Conservation (phyloP, 2,329 filamentous ascomycete genomes). For the Stagonosporopsis tanaceti region DNA sequence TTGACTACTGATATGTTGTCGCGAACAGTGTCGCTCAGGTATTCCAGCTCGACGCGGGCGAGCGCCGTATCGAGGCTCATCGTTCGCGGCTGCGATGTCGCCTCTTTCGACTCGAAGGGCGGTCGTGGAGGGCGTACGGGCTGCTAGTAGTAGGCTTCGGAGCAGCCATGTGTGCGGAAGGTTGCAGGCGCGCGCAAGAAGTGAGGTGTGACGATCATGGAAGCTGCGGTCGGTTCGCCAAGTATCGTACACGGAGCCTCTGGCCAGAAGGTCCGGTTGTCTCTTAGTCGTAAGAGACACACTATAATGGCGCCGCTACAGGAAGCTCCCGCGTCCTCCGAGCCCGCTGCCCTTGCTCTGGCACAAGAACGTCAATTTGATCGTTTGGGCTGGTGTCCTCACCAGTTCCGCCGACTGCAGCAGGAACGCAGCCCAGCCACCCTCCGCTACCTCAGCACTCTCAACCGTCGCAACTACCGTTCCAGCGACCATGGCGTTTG, state of each 20-base stretch:
- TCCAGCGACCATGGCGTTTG: constrained; percentile 9
- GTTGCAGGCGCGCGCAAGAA: constrained; percentile 10
- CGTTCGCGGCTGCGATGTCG: constrained; percentile 26
- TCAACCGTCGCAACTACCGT: constrained; percentile 7
- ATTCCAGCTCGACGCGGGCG: constrained; percentile 32
- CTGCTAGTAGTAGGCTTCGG: constrained; percentile 8
- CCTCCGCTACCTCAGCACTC: constrained; percentile 9
- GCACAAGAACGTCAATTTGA: not conserved
- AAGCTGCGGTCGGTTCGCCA: not conserved
- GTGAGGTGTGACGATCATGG: constrained; percentile 26
- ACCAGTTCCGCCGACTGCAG: constrained; percentile 6
- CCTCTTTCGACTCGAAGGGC: constrained; percentile 26
- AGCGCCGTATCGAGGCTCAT: constrained; percentile 42
- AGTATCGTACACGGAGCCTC: not conserved
- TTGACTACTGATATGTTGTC: constrained; percentile 24
- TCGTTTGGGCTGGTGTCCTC: constrained; percentile 10
- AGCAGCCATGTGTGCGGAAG: constrained; percentile 31
- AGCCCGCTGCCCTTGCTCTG: not conserved
- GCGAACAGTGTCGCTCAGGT: constrained; percentile 32
- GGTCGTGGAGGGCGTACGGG: constrained; percentile 17
- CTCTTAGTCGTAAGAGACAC: no score
- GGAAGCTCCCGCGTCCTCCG: not conserved
- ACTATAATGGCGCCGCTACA: not conserved
- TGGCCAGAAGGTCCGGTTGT: no score
- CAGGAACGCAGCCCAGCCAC: not conserved